Evolutionary conservation across 2,329 filamentous ascomycete species (phyloP), one percentile per base, ranked within the genome.

Genomic region (Blastomyces parvus): DNA sequence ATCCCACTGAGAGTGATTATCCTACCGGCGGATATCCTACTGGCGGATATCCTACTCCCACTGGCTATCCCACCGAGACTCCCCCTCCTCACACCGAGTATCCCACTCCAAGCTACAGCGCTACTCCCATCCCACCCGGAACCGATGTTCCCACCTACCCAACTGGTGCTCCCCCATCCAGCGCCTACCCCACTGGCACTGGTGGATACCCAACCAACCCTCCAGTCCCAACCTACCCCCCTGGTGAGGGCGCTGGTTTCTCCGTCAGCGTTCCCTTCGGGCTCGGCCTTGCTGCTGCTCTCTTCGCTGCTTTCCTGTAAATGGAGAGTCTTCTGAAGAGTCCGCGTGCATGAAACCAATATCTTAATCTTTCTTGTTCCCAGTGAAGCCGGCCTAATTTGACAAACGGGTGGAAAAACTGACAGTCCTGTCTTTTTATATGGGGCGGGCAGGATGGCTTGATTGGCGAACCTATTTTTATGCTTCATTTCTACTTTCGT

Each of bases 241-340:
- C 58, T 2, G 36, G n/a, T 30, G 59, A 52, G 17, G 48, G 66
- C 66, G 70, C 73, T 63, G 69, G 74, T 63, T 68, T 75, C 44
- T 72, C 72, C 63, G 78, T 75, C 42, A 74, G 74, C 59, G 76
- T 66, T 62, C 73, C 77, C 30, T 69, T 79, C 63, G 72, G 72
- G 48, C 69, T 78, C 60, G 69, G 71, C n/a, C 64, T 78, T 27
- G 78, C 77, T 66, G 78, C 77, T 70, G 72, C 73, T 65, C 71
- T 76, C 59, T 69, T 80, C 57, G 75, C 76, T 67, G 75, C 76
- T 67, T 72, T 80, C 65, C 69, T 79, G 67, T 79, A 75, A 74
- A 63, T 50, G 58, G 40, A 50, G 5, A 13, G 19, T 2, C 25
- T 9, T 9, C 2, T 22, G 40, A 60, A 9, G 59, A 40, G 27